Evolutionary conservation across 306 rosid genomes (phyloP), one percentile per base, ranked within the genome.

Genomic region (Macrotyloma uniflorum): DNA sequence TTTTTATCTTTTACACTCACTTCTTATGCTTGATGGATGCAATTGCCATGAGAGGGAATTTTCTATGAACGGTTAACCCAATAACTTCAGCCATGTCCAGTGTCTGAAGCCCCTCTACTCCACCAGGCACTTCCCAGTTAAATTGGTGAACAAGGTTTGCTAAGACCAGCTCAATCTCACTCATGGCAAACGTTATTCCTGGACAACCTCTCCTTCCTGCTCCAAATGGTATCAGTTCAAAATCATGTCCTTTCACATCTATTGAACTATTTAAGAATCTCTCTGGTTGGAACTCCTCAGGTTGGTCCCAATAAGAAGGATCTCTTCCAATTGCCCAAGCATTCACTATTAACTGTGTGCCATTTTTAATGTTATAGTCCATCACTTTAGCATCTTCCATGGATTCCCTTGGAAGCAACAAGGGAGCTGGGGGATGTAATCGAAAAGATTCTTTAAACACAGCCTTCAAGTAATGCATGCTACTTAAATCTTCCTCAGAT

Each of bases 191-290:
- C 47, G 6, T 10, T 3, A 42, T 42, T 12, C 1, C 47, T 42
- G 47, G 47, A 12, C 47, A 42, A 11, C 47, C 15, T 0, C 47
- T 42, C 4, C 47, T 42, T 42, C 47, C 15, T 42, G 47, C 47
- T 42, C 47, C 47, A 42, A 42, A 42, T 42, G 84, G 84, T 0
- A 75, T 58, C 35, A 74, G 4, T 3, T 75, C 5, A 9, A 74
- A 81, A 35, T 81, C 80, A 6, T 32, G 71, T 3, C 80, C 80
- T 35, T 67, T 57, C 22, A 74, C n/a, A 46, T 81, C 84, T 33
- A 74, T 14, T 26, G 42, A 16, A 69, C 51, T 54, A 0, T 73
- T 22, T 49, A 80, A 42, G 23, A 80, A 65, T 16, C 74, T 80
- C 51, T 65, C 63, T 30, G 83, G 80, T 8, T 80, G 1, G 4